These are phyloP conservation scores for Poterioochromonas sp. DNA, from an alignment of 352 stramenopile species.

Conservation along the genomic window DNA sequence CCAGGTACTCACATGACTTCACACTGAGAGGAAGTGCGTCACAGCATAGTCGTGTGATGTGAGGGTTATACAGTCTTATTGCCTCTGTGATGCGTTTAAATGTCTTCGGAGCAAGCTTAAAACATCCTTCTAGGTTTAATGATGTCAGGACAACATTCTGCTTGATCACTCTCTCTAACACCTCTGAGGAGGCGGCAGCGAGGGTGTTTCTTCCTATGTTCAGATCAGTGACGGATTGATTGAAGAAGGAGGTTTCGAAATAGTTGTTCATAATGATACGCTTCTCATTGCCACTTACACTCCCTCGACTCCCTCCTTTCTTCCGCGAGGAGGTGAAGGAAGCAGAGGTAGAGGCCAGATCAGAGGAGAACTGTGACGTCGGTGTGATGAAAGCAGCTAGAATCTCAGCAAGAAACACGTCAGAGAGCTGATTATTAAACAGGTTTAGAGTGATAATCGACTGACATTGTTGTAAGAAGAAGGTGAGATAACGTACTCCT, in stretches of 20 bases:
- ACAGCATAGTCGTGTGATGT: neutral
- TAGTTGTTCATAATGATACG: neutral
- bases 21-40: neutral
- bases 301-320: neutral
- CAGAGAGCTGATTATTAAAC: neutral
- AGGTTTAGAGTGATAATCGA: neutral
- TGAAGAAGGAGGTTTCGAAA: neutral
- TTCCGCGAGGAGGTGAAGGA: neutral
- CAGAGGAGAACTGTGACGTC: neutral
- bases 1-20: neutral
- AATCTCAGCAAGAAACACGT: neutral
- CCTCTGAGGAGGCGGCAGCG: neutral
- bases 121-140: neutral
- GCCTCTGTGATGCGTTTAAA: neutral
- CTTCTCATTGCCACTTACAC: neutral
- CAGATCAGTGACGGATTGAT: conserved; percentile 14
- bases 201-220: conserved; percentile 6
- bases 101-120: neutral
- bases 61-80: conserved; percentile 6
- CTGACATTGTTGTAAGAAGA: neutral
- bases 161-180: neutral
- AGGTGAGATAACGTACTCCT: neutral
- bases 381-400: neutral
- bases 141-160: neutral
- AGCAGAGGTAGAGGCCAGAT: neutral